Percentiles rank a stretch among this genome's conserved stretches.
phyloP scores from a whole-genome alignment of 768 basidiomycete genomes.

The Favolaschia claudopus region DNA sequence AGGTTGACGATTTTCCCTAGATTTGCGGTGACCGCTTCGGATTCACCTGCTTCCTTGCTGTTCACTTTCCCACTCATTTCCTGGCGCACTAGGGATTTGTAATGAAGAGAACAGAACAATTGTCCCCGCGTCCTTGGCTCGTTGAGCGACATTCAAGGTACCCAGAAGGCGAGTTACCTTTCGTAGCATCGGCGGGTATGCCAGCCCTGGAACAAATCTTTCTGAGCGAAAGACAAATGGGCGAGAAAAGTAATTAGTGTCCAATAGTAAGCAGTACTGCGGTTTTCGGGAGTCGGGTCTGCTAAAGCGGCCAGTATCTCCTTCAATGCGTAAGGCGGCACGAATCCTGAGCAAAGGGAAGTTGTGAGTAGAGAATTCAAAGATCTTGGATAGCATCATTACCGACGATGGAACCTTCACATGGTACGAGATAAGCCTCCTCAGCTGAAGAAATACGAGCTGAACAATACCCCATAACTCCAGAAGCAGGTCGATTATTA shows the following conservation, averaged over 20 bases:
- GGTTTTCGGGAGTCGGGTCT: conserved; percentile 48
- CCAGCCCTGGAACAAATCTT: conserved; percentile 71
- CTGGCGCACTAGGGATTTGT: conserved; percentile 68
- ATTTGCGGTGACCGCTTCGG: conserved; percentile 55
- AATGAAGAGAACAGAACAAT: conserved; percentile 73
- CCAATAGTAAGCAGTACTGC: conserved; percentile 62
- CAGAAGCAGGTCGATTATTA: conserved; percentile 64
- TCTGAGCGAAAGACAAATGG: conserved; percentile 72
- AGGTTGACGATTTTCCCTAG: conserved; percentile 78
- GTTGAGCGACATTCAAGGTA: background rate
- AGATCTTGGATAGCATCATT: background rate
- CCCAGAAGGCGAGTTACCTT: background rate
- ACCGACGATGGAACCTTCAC: conserved; percentile 36
- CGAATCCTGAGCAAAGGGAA: conserved; percentile 54
- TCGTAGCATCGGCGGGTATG: conserved; percentile 75
- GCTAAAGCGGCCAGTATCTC: conserved; percentile 63
- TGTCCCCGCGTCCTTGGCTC: conserved; percentile 65
- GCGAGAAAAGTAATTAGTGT: conserved; percentile 65
- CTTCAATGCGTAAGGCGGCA: conserved; percentile 70
- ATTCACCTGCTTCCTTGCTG: conserved; percentile 42
- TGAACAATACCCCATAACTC: conserved; percentile 65
- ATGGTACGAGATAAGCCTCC: background rate
- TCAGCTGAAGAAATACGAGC: conserved; percentile 38
- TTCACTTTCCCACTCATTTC: conserved; percentile 60
- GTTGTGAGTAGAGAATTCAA: background rate